These are phyloP conservation scores for Davidsoniella eucalypti DNA, from an alignment of 2,329 filamentous ascomycete genomes.

Conservation along the genomic window DNA sequence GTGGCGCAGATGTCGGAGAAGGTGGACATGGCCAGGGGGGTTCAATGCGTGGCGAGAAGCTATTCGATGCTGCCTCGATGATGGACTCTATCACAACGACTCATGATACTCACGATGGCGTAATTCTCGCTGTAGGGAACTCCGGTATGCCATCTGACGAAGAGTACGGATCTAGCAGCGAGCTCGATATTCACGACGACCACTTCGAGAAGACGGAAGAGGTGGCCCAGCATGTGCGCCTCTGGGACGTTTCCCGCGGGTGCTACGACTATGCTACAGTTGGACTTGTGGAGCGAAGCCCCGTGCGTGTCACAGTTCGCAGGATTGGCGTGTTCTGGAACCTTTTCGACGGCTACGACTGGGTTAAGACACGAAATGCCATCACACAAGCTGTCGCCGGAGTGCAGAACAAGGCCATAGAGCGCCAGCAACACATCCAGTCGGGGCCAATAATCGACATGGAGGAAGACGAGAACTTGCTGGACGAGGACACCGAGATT, in stretches of 20 bases:
- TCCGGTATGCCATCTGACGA: neutral
- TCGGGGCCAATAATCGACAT: slow-evolving; percentile 6
- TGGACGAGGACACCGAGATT: slow-evolving; percentile 72
- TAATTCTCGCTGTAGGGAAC: slow-evolving; percentile 18
- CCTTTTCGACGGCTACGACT: slow-evolving; percentile 93
- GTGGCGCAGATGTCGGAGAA: neutral
- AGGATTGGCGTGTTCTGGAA: slow-evolving; percentile 96
- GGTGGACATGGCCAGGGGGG: neutral
- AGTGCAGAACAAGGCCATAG: slow-evolving; percentile 66
- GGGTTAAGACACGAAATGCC: slow-evolving; percentile 69
- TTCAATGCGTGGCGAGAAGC: slow-evolving; percentile 21
- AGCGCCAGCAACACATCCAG: slow-evolving; percentile 18
- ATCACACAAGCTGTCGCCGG: slow-evolving; percentile 81
- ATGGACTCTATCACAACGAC: slow-evolving; percentile 10
- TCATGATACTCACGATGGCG: slow-evolving; percentile 23
- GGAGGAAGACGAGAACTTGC: slow-evolving; percentile 39
- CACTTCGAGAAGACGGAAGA: slow-evolving; percentile 53
- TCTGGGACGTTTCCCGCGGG: slow-evolving; percentile 67
- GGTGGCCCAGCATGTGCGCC: slow-evolving; percentile 50
- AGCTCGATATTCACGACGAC: slow-evolving; percentile 60
- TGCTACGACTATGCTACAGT: slow-evolving; percentile 52
- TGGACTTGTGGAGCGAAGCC: slow-evolving; percentile 44
- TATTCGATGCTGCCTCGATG: slow-evolving; percentile 29
- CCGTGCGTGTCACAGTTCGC: slow-evolving; percentile 60
- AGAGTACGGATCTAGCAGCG: slow-evolving; percentile 31